These are phyloP conservation scores for Termitomyces sp. DNA, from an alignment of 768 basidiomycete species.

Conservation along the genomic window DNA sequence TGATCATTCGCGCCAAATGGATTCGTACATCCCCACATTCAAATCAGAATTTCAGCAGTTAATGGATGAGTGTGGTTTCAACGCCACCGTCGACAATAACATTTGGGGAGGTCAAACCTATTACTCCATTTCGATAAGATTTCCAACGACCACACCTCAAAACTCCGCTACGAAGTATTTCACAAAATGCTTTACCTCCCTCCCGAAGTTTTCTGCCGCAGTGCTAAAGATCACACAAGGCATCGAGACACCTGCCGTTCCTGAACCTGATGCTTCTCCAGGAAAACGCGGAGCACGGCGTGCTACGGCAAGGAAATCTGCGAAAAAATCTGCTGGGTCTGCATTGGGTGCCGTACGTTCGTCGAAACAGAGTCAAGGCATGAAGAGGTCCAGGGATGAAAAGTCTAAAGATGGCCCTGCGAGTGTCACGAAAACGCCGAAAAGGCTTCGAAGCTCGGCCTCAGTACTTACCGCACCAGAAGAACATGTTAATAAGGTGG, in stretches of 20 bases:
- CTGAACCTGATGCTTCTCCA: background rate
- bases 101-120: background rate
- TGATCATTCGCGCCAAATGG: background rate
- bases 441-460: background rate
- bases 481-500: background rate
- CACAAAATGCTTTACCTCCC: background rate
- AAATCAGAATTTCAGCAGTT: background rate
- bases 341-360: background rate
- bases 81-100: background rate
- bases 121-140: background rate
- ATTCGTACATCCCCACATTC: background rate
- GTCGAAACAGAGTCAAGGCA: background rate
- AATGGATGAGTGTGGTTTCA: constrained; percentile 3
- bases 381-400: background rate
- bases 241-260: background rate
- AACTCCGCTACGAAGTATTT: background rate
- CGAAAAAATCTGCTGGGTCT: background rate
- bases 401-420: background rate
- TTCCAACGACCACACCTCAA: background rate
- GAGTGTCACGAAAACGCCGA: background rate
- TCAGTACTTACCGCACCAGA: background rate
- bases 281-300: background rate
- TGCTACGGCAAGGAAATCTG: background rate
- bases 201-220: background rate
- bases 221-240: background rate